Conservation (phyloP, 345 rosid species). For the Carallia pectinifolia region DNA sequence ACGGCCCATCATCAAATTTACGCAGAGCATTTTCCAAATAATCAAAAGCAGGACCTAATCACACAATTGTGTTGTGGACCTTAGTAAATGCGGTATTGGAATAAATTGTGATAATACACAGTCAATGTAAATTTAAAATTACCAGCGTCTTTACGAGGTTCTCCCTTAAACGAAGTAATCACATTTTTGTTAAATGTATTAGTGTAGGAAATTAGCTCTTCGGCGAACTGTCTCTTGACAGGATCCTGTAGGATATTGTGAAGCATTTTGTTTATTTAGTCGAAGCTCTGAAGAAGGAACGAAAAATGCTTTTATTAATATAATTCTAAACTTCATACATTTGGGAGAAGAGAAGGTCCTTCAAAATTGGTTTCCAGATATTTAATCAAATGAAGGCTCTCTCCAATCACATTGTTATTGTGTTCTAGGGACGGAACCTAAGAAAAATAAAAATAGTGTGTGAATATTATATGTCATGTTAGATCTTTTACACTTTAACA, state of each 20-base stretch:
- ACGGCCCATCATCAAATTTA: slow-evolving; percentile 76
- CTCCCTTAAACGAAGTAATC: slow-evolving; percentile 59
- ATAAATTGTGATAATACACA: not conserved
- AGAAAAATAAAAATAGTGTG: not conserved
- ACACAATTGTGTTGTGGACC: slow-evolving; percentile 8
- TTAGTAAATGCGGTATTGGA: not conserved
- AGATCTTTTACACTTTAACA: too few species aligned
- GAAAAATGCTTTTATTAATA: not conserved
- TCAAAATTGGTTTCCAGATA: slow-evolving; percentile 76
- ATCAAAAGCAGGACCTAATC: slow-evolving; percentile 67
- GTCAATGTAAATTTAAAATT: slow-evolving; percentile 4
- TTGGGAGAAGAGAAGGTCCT: slow-evolving; percentile 70
- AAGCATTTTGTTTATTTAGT: slow-evolving; percentile 2
- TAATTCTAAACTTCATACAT: slow-evolving; percentile 37
- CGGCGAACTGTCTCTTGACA: slow-evolving; percentile 52
- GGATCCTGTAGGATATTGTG: slow-evolving; percentile 56
- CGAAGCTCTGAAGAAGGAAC: not conserved
- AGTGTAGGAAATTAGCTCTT: slow-evolving; percentile 53
- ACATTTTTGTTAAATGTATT: slow-evolving; percentile 48
- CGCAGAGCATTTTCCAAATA: slow-evolving; percentile 61
- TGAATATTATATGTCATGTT: not conserved
- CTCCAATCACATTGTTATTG: slow-evolving; percentile 76
- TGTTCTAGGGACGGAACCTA: slow-evolving; percentile 94
- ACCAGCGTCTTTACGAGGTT: slow-evolving; percentile 55
- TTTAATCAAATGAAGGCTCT: slow-evolving; percentile 77